Percentiles rank a stretch among this genome's conserved stretches.
phyloP scores from a whole-genome alignment of 495 filamentous ascomycete genomes.

The Aspergillus baeticus region DNA sequence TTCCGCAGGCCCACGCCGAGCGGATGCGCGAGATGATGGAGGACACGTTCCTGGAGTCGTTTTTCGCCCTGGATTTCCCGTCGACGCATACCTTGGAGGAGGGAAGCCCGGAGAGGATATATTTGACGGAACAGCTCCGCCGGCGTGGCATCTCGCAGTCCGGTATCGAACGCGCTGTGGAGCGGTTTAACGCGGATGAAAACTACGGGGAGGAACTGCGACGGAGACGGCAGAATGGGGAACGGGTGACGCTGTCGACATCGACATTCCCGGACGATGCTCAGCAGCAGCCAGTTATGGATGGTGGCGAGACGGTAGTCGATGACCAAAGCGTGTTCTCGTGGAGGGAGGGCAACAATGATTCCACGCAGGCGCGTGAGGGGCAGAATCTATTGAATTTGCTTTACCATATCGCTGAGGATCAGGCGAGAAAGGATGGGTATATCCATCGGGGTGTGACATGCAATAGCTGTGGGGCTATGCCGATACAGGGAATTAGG shows the following conservation, averaged over 20 bases:
- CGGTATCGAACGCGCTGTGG: conserved; percentile 41
- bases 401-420: conserved; percentile 77
- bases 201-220: conserved; percentile 47
- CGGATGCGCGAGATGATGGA: conserved; percentile 53
- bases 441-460: conserved; percentile 93
- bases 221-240: conserved; percentile 42
- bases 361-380: conserved; percentile 56
- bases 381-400: conserved; percentile 72
- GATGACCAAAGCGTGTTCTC: conserved; percentile 62
- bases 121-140: conserved; percentile 43
- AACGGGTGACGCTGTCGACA: conserved; percentile 42
- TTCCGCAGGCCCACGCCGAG: conserved; percentile 41
- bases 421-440: conserved; percentile 76
- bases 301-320: conserved; percentile 55
- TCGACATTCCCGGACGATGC: conserved; percentile 47
- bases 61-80: conserved; percentile 48
- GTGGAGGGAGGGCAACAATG: conserved; percentile 52
- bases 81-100: conserved; percentile 35
- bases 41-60: conserved; percentile 48
- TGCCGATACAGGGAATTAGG: conserved; percentile 87
- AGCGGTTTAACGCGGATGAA: conserved; percentile 40
- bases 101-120: conserved; percentile 32
- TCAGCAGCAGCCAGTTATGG: conserved; percentile 41
- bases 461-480: conserved; percentile 81
- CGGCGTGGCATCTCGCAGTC: conserved; percentile 41